Evolutionary conservation across 2,329 filamentous ascomycete genomes (phyloP), one percentile per base, ranked within the genome.

Genomic region (Bipolaris sorokiniana): DNA sequence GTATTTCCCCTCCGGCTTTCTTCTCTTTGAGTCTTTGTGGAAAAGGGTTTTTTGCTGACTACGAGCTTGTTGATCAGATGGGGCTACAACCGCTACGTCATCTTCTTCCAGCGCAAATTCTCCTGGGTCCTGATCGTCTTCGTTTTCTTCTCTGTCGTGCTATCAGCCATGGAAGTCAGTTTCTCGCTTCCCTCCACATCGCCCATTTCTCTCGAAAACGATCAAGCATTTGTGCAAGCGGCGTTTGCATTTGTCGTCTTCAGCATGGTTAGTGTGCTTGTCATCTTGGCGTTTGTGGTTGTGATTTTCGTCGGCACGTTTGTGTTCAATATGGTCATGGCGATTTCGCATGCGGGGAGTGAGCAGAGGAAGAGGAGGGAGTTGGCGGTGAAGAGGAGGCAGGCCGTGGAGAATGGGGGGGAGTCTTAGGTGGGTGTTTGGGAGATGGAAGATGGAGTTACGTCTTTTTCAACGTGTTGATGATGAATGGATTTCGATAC

Each of bases 91-190:
- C 72, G 74, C 55, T 77, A 77, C 50, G 72, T 69, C 3, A 69
- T 74, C 22, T 77, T 76, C 61, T 76, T 77, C 58, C 68, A 76
- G 58, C 70, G 75, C 15, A 76, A 76, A 40, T 75, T 76, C 48
- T 61, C 62, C 18, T 77, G 73, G 73, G 71, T 77, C 3, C 62
- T 77, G 7, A 63, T 75, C 31, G 67, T 76, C 5, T 76, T 76
- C 40, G 74, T 76, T 2, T 76, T 75, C 63, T 73, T 77, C 54
- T 68, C 65, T 5, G 56, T 77, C 3, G 72, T 76, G 4, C 58
- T 77, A 7, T 69, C 70, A 1, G 75, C 75, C 1, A 77, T 77
- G 75, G 75, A 77, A 47, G 75, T 77, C 7, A 75, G 75, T 6
- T 41, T 51, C n/a, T 44, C 48, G 18, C 44, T 51, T 9, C 48